phyloP scores from a whole-genome alignment of 768 basidiomycete genomes.

The Mycena belliarum region DNA sequence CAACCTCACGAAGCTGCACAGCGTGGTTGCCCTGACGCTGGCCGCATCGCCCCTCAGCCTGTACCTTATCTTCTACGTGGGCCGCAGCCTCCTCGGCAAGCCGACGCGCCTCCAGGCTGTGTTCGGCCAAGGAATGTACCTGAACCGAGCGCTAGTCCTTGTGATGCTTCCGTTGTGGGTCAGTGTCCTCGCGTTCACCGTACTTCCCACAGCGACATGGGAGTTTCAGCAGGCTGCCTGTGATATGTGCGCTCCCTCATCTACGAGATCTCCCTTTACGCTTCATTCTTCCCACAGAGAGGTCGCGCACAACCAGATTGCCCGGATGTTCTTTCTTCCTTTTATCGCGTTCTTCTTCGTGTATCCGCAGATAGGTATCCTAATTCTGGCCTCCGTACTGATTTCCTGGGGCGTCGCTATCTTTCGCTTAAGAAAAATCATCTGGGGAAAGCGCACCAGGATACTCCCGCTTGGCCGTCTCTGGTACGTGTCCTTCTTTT shows the following conservation, averaged over 20 bases:
- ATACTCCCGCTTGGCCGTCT: neutral
- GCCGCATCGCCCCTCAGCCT: slow-evolving; percentile 15
- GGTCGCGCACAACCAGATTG: neutral
- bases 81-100: neutral
- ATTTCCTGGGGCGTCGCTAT: neutral
- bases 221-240: slow-evolving; percentile 16
- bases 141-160: slow-evolving; percentile 1
- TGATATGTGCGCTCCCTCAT: too few relatives aligned
- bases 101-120: neutral
- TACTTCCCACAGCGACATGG: neutral
- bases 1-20: slow-evolving; percentile 17
- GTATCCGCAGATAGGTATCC: neutral
- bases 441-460: neutral
- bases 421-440: neutral
- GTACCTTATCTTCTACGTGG: slow-evolving; percentile 18
- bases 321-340: neutral
- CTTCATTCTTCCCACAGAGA: neutral
- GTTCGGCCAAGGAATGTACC: slow-evolving; percentile 8
- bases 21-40: slow-evolving; percentile 3
- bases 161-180: slow-evolving; percentile 7
- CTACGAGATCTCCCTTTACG: too few relatives aligned
- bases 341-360: neutral
- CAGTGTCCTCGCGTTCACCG: slow-evolving; percentile 4
- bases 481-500: too few relatives aligned
- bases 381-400: neutral